Evolutionary conservation across 352 stramenopile genomes (phyloP).

Genomic region (Globisporangium polare): DNA sequence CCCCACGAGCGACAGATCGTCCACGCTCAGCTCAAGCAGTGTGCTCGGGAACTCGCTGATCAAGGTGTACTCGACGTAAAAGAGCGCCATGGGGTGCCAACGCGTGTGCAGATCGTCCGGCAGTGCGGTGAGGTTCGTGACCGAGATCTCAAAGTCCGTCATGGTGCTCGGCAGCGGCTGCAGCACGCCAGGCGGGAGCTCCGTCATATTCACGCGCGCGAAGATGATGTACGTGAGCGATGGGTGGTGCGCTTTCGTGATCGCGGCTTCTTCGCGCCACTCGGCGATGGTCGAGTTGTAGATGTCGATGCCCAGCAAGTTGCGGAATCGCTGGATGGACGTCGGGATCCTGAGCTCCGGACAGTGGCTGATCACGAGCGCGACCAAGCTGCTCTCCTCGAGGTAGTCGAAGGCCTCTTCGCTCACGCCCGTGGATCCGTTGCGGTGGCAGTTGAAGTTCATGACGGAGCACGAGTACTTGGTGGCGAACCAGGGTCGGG

Average conservation of each 20-base stretch:
- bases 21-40: slow-evolving; percentile 15
- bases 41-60: slow-evolving; percentile 6
- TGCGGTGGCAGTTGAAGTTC: slow-evolving; percentile 33
- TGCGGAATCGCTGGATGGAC: slow-evolving; percentile 25
- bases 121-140: slow-evolving; percentile 23
- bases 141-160: slow-evolving; percentile 29
- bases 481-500: slow-evolving; percentile 22
- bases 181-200: slow-evolving; percentile 33
- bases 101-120: slow-evolving; percentile 19
- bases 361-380: slow-evolving; percentile 47
- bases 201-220: slow-evolving; percentile 42
- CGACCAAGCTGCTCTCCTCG: slow-evolving; percentile 22
- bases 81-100: slow-evolving; percentile 19
- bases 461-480: slow-evolving; percentile 33
- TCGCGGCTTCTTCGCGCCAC: slow-evolving; percentile 29
- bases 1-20: slow-evolving; percentile 30
- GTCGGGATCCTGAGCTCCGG: slow-evolving; percentile 28
- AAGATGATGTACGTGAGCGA: slow-evolving; percentile 42
- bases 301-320: slow-evolving; percentile 46
- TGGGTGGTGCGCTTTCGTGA: slow-evolving; percentile 28
- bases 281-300: slow-evolving; percentile 45
- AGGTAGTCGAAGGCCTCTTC: slow-evolving; percentile 20
- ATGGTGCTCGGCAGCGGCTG: slow-evolving; percentile 28
- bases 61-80: slow-evolving; percentile 23
- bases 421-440: slow-evolving; percentile 11